phyloP scores from a whole-genome alignment of 139 green algal species.

The Auxenochlorella pyrenoidosa region DNA sequence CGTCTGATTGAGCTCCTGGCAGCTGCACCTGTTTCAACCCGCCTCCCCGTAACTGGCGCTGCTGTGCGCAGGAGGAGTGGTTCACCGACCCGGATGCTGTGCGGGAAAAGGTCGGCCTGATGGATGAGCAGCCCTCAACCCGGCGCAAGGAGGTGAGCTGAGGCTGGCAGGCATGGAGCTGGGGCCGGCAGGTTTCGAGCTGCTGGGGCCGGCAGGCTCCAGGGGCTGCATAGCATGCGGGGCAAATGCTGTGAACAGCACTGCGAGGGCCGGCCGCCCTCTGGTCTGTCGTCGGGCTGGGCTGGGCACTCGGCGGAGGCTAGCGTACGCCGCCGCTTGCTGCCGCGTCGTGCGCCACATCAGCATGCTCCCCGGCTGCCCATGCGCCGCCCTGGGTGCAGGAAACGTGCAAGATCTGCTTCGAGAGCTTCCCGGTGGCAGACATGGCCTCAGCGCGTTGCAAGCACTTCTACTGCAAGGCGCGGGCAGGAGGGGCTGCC shows the following conservation, averaged over 20 bases:
- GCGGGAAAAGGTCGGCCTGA: constrained; percentile 72
- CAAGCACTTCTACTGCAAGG: constrained; percentile 81
- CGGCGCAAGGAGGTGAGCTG: not conserved
- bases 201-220: no score
- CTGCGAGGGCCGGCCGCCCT: no score
- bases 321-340: no score
- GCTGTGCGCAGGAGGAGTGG: constrained; percentile 86
- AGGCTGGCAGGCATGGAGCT: not conserved
- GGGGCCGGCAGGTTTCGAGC: no score
- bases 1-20: not conserved
- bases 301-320: no score
- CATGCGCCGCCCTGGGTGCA: constrained; percentile 19
- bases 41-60: no score
- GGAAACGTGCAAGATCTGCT: constrained; percentile 92
- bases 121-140: constrained; percentile 47
- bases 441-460: constrained; percentile 66
- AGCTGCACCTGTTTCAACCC: not conserved
- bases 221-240: no score
- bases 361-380: no score
- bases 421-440: constrained; percentile 68
- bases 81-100: constrained; percentile 86
- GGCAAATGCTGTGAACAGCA: no score
- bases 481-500: no score
- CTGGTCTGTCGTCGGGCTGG: no score
- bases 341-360: not conserved